These are phyloP conservation scores for Parietichytrium sp. DNA, from an alignment of 108 stramenopile species.

Conservation along the genomic window DNA sequence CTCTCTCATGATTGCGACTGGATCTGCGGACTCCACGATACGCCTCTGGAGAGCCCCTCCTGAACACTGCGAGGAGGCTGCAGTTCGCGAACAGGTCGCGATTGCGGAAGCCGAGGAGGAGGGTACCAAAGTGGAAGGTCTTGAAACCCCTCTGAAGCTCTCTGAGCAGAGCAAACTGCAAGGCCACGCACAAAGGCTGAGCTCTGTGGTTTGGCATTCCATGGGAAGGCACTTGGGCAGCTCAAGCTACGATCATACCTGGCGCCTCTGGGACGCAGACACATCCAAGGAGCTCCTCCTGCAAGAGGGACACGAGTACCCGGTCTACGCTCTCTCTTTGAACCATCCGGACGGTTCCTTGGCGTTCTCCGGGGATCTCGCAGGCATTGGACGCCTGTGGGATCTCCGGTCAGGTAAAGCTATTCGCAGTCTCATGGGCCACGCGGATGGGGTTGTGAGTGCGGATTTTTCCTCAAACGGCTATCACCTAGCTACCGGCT, in stretches of 20 bases:
- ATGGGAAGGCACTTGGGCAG: slow-evolving; percentile 78
- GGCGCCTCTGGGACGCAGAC: slow-evolving; percentile 97
- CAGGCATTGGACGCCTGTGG: slow-evolving; percentile 87
- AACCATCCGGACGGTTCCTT: slow-evolving; percentile 93
- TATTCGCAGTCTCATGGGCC: slow-evolving; percentile 63
- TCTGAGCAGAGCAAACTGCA: slow-evolving; percentile 58
- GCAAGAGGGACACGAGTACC: slow-evolving; percentile 86
- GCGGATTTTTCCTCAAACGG: slow-evolving; percentile 83
- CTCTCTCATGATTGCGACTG: slow-evolving; percentile 42
- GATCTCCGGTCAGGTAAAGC: slow-evolving; percentile 89
- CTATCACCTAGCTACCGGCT: slow-evolving; percentile 87
- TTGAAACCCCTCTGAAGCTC: background rate
- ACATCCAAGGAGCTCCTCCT: slow-evolving; percentile 80
- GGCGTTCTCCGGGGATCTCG: slow-evolving; percentile 87
- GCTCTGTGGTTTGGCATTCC: slow-evolving; percentile 89
- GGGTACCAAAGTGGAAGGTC: background rate
- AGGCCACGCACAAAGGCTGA: slow-evolving; percentile 85
- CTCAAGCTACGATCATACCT: slow-evolving; percentile 92
- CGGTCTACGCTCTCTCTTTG: slow-evolving; percentile 86
- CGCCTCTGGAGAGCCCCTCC: background rate
- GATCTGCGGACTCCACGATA: slow-evolving; percentile 42
- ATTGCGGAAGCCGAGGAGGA: background rate
- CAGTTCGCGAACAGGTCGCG: background rate
- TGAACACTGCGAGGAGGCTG: background rate
- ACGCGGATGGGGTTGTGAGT: slow-evolving; percentile 76